A percentile compares a stretch with the other conserved stretches of the same genome.
Conservation (phyloP, 306 rosid species). For the Cotoneaster glaucophyllus region DNA sequence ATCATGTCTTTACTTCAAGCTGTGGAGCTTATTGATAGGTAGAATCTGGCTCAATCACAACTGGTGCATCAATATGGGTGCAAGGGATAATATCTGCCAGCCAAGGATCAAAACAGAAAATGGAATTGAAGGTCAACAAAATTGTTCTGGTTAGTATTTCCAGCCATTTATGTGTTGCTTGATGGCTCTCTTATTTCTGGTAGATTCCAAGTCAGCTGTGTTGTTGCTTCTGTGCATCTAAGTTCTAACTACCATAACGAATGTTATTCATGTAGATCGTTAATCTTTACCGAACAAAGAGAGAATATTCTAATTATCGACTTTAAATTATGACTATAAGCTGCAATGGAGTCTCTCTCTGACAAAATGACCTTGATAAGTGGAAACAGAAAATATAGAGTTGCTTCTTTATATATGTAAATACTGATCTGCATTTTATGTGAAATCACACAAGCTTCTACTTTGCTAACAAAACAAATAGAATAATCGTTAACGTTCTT, state of each 20-base stretch:
- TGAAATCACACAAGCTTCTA: slow-evolving; percentile 1
- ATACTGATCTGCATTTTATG: background rate
- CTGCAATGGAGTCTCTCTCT: background rate
- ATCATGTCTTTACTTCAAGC: slow-evolving; percentile 24
- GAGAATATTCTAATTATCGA: background rate
- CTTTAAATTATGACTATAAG: background rate
- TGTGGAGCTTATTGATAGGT: slow-evolving; percentile 52
- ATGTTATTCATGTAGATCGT: background rate
- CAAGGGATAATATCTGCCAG: slow-evolving; percentile 74
- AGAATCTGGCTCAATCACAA: slow-evolving; percentile 63
- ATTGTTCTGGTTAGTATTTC: slow-evolving; percentile 63
- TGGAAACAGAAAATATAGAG: background rate
- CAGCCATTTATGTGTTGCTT: background rate
- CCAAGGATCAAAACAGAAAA: slow-evolving; percentile 85
- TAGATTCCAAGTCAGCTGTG: background rate
- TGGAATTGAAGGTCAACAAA: slow-evolving; percentile 82
- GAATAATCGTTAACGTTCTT: background rate
- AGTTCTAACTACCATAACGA: background rate
- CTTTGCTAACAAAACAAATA: background rate
- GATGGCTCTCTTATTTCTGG: background rate
- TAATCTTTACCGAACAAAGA: background rate
- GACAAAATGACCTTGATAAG: background rate
- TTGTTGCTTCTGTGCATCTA: background rate
- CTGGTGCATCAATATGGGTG: slow-evolving; percentile 92
- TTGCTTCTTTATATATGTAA: background rate